A percentile compares a stretch with the other conserved stretches of the same genome.
Conservation (phyloP, 139 green algal genomes). For the Closterium sp. region DNA sequence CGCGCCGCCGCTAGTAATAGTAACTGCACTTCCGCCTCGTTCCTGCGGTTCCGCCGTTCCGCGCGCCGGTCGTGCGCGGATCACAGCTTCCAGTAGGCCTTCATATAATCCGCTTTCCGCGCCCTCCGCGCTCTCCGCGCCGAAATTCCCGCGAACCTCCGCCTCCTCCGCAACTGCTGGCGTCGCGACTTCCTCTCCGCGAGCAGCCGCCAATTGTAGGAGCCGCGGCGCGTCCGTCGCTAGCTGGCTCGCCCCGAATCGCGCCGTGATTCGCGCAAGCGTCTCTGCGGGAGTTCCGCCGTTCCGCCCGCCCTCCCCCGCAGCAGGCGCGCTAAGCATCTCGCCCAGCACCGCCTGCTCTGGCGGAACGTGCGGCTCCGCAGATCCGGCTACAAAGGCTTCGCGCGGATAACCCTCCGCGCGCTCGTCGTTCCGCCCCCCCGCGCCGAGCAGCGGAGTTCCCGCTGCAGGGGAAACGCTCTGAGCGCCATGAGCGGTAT, state of each 20-base stretch:
- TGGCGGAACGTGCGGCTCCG: background rate
- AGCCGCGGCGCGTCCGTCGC: background rate
- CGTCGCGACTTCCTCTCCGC: too few relatives aligned
- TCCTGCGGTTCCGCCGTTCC: background rate
- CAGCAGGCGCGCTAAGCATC: background rate
- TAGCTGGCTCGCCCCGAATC: background rate
- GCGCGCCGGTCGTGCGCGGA: background rate
- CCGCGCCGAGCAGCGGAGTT: background rate
- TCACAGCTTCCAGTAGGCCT: background rate
- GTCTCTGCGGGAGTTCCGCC: background rate
- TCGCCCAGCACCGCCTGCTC: background rate
- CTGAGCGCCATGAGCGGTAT: too few relatives aligned
- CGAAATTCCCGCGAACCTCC: background rate
- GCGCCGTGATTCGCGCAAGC: background rate
- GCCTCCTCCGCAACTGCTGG: background rate
- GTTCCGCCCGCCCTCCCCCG: background rate
- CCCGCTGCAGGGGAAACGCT: too few relatives aligned
- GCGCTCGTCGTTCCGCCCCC: background rate
- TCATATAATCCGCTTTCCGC: background rate
- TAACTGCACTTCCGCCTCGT: background rate
- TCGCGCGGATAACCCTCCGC: background rate
- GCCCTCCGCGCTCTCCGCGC: background rate
- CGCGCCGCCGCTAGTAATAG: background rate
- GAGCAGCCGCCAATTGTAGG: background rate
- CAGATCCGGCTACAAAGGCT: background rate